Base-by-base conservation (phyloP, 2,329 filamentous ascomycete genomes). In the Myriangium duriaei region DNA sequence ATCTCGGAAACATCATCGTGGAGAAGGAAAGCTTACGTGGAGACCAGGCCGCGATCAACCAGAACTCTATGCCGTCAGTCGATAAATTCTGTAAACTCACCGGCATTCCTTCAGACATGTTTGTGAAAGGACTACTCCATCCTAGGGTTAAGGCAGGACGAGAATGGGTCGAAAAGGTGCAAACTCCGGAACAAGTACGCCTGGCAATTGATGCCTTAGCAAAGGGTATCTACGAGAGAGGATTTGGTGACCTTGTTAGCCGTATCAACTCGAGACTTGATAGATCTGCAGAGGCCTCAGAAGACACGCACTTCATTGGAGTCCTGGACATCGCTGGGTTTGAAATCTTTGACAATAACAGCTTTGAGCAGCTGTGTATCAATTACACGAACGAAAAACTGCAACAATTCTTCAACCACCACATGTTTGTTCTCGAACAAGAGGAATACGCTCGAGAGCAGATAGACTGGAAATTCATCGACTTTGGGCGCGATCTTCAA, bases 361-460 rank as follows among this genome's bases (percentile, higher is more conserved):
- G 88, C 65, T 98, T 98, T 53, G 91, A 98, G 58, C 91, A 98
- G 59, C 72, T 98, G 4, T 98, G 91, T 66, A 98, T 98, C 71
- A 98, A 98, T 62, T 98, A 98, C 62, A 96, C 92, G 44, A 98
- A 98, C 61, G 91, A 98, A 60, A 98, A 95, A 59, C 74, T 98
- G 5, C 91, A 98, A 54, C 91, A 98, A 50, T 98, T 98, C 60
- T 98, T 98, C 72, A 98, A 98, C 53, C 91, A 98, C 56, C 92
- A 98, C 65, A 98, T 98, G 91, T 98, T 98, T 54, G 91, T 98
- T 7, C 69, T 98, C 5, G 91, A 98, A 57, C 91, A 98, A 54
- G 91, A 98, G 58, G 91, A 98, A 58, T 98, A 98, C 58, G 87
- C 91, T 6, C 71, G 88, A 33, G 91, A 98, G 56, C 84, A 95